Evolutionary conservation across 2,329 filamentous ascomycete species (phyloP).

Genomic region (Phyllosticta citrichinensis): DNA sequence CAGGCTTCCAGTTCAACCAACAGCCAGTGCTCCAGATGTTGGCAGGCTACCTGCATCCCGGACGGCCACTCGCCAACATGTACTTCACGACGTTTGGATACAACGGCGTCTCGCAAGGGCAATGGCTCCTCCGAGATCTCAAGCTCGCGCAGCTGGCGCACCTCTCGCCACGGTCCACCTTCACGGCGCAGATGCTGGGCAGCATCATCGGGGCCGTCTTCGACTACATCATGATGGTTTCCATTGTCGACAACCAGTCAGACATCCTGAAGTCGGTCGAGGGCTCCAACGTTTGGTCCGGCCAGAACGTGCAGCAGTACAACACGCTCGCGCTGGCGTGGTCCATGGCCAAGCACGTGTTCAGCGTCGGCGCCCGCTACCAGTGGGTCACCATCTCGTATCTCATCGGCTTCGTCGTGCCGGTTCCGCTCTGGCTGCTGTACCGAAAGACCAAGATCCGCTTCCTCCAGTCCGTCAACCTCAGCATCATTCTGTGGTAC

Average conservation of each 20-base stretch:
- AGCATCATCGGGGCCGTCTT: not conserved
- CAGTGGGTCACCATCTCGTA: constrained; percentile 19
- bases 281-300: constrained; percentile 36
- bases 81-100: constrained; percentile 33
- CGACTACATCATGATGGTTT: constrained; percentile 34
- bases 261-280: constrained; percentile 29
- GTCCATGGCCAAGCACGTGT: constrained; percentile 20
- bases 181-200: constrained; percentile 33
- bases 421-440: constrained; percentile 21
- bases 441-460: not conserved
- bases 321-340: constrained; percentile 22
- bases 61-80: constrained; percentile 30
- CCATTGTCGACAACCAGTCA: constrained; percentile 31
- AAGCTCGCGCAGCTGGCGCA: constrained; percentile 32
- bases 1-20: constrained; percentile 12
- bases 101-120: constrained; percentile 22
- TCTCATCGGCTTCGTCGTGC: constrained; percentile 29
- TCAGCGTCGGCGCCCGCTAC: constrained; percentile 39
- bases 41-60: constrained; percentile 15
- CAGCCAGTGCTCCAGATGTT: constrained; percentile 13
- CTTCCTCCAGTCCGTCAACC: constrained; percentile 31
- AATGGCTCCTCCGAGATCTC: constrained; percentile 17
- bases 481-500: constrained; percentile 34
- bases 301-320: constrained; percentile 34
- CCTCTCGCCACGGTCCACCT: constrained; percentile 33